These are phyloP conservation scores for Aureobasidium mangrovei DNA, from an alignment of 2,329 filamentous ascomycete species.

Conservation along the genomic window DNA sequence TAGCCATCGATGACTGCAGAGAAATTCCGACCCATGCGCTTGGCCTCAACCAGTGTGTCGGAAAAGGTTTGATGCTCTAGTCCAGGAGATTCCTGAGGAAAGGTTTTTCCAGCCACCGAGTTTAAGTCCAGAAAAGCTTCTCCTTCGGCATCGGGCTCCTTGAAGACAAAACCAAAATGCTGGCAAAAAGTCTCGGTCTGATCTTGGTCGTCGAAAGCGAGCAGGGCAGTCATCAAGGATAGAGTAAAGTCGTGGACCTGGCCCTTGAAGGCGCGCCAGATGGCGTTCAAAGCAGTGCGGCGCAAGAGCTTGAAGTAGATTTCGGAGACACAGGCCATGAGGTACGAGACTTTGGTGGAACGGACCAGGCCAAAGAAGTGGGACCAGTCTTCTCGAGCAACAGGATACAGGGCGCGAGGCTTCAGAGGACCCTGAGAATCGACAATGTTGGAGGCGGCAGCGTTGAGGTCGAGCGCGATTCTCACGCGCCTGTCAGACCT, in stretches of 20 bases:
- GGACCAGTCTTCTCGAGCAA: slow-evolving; percentile 50
- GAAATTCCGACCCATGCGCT: slow-evolving; percentile 47
- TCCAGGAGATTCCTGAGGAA: slow-evolving; percentile 23
- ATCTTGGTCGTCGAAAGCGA: slow-evolving; percentile 48
- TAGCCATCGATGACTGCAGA: slow-evolving; percentile 50
- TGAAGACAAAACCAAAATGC: slow-evolving; percentile 44
- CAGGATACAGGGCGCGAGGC: slow-evolving; percentile 39
- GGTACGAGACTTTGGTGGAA: slow-evolving; percentile 48
- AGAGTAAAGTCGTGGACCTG: slow-evolving; percentile 50
- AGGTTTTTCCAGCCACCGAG: slow-evolving; percentile 32
- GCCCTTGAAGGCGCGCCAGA: slow-evolving; percentile 42
- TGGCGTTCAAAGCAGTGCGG: slow-evolving; percentile 45
- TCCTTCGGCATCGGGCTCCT: slow-evolving; percentile 25
- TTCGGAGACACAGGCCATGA: slow-evolving; percentile 57
- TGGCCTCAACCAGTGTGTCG: slow-evolving; percentile 47
- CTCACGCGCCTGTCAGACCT: slow-evolving; percentile 45
- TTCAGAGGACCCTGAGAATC: slow-evolving; percentile 44
- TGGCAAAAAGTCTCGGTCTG: slow-evolving; percentile 48
- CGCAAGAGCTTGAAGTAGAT: slow-evolving; percentile 53
- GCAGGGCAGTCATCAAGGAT: slow-evolving; percentile 40
- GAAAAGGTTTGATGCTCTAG: slow-evolving; percentile 45
- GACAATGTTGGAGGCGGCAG: slow-evolving; percentile 46
- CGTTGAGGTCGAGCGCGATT: slow-evolving; percentile 48
- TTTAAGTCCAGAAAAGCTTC: slow-evolving; percentile 44
- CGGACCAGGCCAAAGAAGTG: slow-evolving; percentile 50